Evolutionary conservation across 2,329 filamentous ascomycete species (phyloP), one percentile per base, ranked within the genome.

Genomic region (Biscogniauxia sp.): DNA sequence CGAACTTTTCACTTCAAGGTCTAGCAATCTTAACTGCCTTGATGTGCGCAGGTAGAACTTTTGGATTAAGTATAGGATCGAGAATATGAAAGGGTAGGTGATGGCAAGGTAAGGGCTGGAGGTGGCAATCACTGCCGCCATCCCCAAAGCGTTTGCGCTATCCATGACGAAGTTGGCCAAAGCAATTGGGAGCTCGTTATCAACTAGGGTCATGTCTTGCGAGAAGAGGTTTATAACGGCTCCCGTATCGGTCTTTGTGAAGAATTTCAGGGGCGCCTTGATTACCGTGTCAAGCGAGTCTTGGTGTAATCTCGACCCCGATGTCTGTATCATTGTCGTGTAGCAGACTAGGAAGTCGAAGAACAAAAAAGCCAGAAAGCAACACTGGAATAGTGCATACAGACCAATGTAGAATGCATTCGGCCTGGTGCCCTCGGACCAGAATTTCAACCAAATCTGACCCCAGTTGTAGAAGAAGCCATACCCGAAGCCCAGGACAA

Each of bases 121-220:
- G 0, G 70, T 69, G 0, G 77, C 78, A 45, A 86, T 80, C 1
- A 87, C 72, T 7, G 74, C 74, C n/a, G 80, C 76, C 64, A 80
- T 78, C 5, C 79, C 79, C 4, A 83, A 65, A 1, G 68, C 61
- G 15, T 66, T 61, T 3, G 72, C 69, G 28, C 70, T 15, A 3
- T 65, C 55, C 0, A 72, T 37, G 2, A 61, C 61, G 5, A 72
- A 54, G 53, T 78, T 78, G 0, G 73, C 62, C 0, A 79, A 54
- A 0, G 74, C 60, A 20, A 70, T 54, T 0, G 78, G 77, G 0
- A 81, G 65, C 25, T 79, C 74, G 1, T 67, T 68, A 45, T 81
- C 79, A 3, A 81, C 68, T 0, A 81, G 68, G 1, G 70, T 74
- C 63, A 79, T 69, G 28, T 82, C 80, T 61, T 82, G 79, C 0